These are phyloP conservation scores for Naumovozyma dairenensis DNA, from an alignment of 805 yeast species.

Conservation along the genomic window DNA sequence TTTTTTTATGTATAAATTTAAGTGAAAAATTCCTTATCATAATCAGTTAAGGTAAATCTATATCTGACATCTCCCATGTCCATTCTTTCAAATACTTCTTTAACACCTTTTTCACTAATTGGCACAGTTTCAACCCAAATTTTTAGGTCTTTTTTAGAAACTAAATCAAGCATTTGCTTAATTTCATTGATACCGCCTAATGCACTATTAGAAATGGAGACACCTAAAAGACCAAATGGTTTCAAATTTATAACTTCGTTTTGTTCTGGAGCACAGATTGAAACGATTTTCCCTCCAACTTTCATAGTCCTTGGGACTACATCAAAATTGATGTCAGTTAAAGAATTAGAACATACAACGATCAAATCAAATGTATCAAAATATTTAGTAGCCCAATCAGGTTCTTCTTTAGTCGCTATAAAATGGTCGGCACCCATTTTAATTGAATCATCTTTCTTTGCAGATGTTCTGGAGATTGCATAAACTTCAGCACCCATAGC, in stretches of 20 bases:
- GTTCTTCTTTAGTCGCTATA: constrained; percentile 44
- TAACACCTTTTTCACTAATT: constrained; percentile 36
- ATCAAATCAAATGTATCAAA: constrained; percentile 36
- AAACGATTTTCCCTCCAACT: constrained; percentile 30
- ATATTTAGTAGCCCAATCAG: constrained; percentile 32
- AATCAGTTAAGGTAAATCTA: constrained; percentile 44
- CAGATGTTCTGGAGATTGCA: constrained; percentile 42
- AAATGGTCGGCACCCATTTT: constrained; percentile 45
- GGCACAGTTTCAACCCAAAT: constrained; percentile 47
- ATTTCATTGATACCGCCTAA: constrained; percentile 41
- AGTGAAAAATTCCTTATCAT: constrained; percentile 29
- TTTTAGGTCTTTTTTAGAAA: constrained; percentile 36
- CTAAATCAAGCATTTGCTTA: constrained; percentile 38
- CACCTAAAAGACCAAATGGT: constrained; percentile 18
- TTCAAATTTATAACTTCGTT: constrained; percentile 8
- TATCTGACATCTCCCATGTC: constrained; percentile 43
- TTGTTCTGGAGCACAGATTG: constrained; percentile 19
- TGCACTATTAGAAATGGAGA: constrained; percentile 24
- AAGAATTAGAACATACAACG: constrained; percentile 40
- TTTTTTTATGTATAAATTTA: neutral
- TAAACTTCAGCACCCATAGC: constrained; percentile 53
- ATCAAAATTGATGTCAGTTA: constrained; percentile 32
- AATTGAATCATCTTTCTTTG: constrained; percentile 40
- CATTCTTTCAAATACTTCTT: constrained; percentile 39
- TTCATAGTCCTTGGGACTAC: constrained; percentile 24